These are phyloP conservation scores for Clarkia xantiana DNA, from an alignment of 345 rosid species.

Conservation along the genomic window DNA sequence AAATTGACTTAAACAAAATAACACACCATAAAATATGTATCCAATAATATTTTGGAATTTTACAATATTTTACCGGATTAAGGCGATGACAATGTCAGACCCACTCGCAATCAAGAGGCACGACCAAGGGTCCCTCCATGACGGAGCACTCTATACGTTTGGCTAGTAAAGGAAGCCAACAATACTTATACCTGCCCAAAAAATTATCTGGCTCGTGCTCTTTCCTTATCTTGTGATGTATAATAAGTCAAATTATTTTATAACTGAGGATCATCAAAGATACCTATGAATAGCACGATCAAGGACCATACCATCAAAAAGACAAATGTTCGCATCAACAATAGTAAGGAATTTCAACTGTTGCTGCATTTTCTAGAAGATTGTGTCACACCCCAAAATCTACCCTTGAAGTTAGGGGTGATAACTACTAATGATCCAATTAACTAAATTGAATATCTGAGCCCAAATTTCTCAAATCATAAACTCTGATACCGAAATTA, in stretches of 20 bases:
- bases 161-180: conserved; percentile 1
- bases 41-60: too few relatives aligned
- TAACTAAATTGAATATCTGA: too few relatives aligned
- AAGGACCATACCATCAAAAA: neutral
- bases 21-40: neutral
- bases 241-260: too few relatives aligned
- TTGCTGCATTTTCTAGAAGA: neutral
- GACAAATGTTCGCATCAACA: neutral
- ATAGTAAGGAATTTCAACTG: neutral
- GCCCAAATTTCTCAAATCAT: too few relatives aligned
- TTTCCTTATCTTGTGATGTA: too few relatives aligned
- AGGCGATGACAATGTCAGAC: conserved; percentile 35
- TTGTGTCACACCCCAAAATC: too few relatives aligned
- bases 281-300: neutral
- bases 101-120: conserved; percentile 41
- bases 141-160: conserved; percentile 3
- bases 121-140: conserved; percentile 20
- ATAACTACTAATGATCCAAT: too few relatives aligned
- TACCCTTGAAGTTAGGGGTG: too few relatives aligned
- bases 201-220: too few relatives aligned
- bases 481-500: too few relatives aligned
- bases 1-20: neutral
- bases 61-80: conserved; percentile 17
- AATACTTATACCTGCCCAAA: conserved; percentile 1
- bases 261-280: too few relatives aligned